These are phyloP conservation scores for Leccinum subspadiceum DNA, from an alignment of 1,284 basidiomycete species.

Conservation along the genomic window DNA sequence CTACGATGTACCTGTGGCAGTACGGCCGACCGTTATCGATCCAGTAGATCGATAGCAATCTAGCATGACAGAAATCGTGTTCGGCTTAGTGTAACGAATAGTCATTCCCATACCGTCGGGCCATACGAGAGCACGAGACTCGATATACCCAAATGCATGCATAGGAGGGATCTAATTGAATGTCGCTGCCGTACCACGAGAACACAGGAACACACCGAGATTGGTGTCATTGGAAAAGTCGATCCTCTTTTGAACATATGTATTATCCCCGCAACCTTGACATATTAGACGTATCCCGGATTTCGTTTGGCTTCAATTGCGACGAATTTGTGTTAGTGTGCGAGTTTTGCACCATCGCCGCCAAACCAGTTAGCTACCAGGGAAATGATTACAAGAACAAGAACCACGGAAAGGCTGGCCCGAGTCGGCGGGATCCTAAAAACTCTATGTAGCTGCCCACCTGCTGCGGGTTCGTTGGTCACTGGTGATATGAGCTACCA, in stretches of 20 bases:
- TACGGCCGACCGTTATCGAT: constrained; percentile 1
- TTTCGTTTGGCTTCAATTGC: constrained; percentile 2
- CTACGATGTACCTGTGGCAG: neutral
- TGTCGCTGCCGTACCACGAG: constrained; percentile 8
- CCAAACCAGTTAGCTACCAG: neutral
- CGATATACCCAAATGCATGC: constrained; percentile 8
- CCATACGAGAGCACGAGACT: neutral
- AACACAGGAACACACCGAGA: constrained; percentile 4
- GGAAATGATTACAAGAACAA: constrained; percentile 1
- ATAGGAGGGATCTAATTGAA: constrained; percentile 1
- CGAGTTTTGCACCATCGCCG: constrained; percentile 5
- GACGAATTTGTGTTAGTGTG: constrained; percentile 8
- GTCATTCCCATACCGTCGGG: neutral
- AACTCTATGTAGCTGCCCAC: constrained; percentile 27
- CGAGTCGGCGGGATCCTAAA: constrained; percentile 24
- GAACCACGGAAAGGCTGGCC: constrained; percentile 1
- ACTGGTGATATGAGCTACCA: constrained; percentile 18
- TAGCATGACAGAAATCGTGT: neutral
- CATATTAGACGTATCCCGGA: neutral
- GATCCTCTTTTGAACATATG: constrained; percentile 7
- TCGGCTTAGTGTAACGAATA: neutral
- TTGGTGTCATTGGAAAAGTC: neutral
- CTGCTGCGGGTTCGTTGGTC: constrained; percentile 8
- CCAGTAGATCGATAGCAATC: neutral
- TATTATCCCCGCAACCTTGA: constrained; percentile 5